Conservation (phyloP, 2,329 filamentous ascomycete genomes). For the Ceratocystis variospora region DNA sequence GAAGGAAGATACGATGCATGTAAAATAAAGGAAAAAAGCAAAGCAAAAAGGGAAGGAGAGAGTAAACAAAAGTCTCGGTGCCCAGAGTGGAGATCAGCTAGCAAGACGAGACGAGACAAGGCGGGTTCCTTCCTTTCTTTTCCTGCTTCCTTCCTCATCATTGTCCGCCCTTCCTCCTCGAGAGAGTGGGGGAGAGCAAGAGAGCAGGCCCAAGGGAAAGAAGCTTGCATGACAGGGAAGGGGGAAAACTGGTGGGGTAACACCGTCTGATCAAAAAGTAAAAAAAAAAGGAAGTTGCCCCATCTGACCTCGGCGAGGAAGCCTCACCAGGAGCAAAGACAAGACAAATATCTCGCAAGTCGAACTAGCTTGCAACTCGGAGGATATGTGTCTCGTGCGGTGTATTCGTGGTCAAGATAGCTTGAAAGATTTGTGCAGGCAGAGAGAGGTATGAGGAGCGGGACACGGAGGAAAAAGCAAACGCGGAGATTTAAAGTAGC, state of each 20-base stretch:
- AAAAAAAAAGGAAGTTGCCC: slow-evolving; percentile 4
- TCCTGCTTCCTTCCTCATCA: slow-evolving; percentile 4
- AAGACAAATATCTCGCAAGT: not conserved
- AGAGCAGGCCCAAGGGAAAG: not conserved
- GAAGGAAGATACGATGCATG: not conserved
- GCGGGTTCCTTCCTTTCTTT: not conserved
- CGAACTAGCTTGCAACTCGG: not conserved
- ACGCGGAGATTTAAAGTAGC: not conserved
- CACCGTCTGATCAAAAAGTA: not conserved
- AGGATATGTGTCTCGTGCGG: no score
- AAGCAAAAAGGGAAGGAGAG: not conserved
- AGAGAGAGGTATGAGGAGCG: not conserved
- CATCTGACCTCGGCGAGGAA: not conserved
- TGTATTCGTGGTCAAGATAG: not conserved
- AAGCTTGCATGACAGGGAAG: not conserved
- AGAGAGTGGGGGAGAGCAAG: not conserved
- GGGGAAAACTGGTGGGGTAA: not conserved
- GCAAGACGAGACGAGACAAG: not conserved
- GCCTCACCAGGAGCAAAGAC: not conserved
- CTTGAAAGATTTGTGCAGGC: not conserved
- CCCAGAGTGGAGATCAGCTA: not conserved
- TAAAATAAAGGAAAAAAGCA: not conserved
- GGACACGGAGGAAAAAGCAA: not conserved
- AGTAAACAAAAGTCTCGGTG: not conserved
- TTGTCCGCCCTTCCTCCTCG: not conserved